Base-by-base conservation (phyloP, 2,329 filamentous ascomycete species). In the Colletotrichum theobromicola region DNA sequence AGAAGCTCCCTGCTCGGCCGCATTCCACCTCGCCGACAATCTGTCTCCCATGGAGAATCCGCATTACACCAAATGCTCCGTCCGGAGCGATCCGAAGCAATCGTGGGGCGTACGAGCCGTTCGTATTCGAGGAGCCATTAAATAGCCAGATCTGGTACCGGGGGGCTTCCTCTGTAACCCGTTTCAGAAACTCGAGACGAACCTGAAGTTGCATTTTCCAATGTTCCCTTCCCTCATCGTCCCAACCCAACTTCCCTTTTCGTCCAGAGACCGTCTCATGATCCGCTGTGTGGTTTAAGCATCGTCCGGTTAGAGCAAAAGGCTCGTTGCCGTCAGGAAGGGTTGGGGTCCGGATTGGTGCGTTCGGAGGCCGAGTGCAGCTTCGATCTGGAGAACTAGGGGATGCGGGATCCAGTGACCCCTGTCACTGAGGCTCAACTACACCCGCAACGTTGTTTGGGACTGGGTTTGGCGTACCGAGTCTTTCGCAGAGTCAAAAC, bases 181-280 rank as follows among this genome's bases (percentile, higher is more conserved):
- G 42, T 50, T 50, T 50, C n/a, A 50, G 42, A 50, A 50, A 50
- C 42, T 50, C 42, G 42, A 50, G 42, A 50, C n/a, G 42, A 50
- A 50, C 42, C 42, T 21, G 42, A 50, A 13, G 42, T 50, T 21
- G 6, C n/a, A 50, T 50, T 50, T 50, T 21, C 10, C 42, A 50
- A 50, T 50, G n/a, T 21, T 50, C 42, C n/a, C 42, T 50, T 13
- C 42, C 42, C 21, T n/a, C 5, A 46, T 5, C 10, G n/a, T 21
- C 42, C 42, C 42, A 50, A 2, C n/a, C 42, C 10, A 12, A 12
- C 42, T 21, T 50, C 42, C 42, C 42, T 50, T n/a, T 50, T 50
- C 42, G 42, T 21, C 42, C 42, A 50, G n/a, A 2, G 21, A 50
- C 42, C 42, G 42, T 50, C 42, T 50, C 42, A 50, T 21, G 42